Conservation (phyloP, 345 rosid species). For the Limnanthes douglasii region DNA sequence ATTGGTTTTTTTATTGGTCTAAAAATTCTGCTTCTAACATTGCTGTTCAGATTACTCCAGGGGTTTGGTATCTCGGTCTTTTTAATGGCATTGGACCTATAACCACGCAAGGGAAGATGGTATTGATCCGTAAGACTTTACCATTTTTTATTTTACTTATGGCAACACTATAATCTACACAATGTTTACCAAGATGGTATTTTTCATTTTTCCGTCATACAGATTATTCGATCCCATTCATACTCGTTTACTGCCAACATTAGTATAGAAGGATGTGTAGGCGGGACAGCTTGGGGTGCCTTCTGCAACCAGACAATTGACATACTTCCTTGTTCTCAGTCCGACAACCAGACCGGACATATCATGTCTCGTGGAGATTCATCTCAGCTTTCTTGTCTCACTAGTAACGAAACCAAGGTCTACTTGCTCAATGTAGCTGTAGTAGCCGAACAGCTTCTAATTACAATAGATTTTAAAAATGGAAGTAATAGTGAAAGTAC, state of each 20-base stretch:
- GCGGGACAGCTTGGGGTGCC: constrained; percentile 65
- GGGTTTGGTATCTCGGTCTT: constrained; percentile 84
- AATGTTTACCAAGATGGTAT: too few relatives aligned
- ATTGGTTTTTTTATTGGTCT: too few relatives aligned
- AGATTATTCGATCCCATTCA: constrained; percentile 58
- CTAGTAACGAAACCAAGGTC: constrained; percentile 38
- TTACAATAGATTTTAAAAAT: constrained; percentile 21
- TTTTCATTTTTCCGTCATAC: too few relatives aligned
- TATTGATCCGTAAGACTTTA: constrained; percentile 13
- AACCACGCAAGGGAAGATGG: constrained; percentile 90
- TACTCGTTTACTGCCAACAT: constrained; percentile 74
- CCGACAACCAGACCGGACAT: constrained; percentile 25
- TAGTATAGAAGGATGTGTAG: constrained; percentile 74
- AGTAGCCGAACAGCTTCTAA: constrained; percentile 43
- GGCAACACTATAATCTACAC: too few relatives aligned
- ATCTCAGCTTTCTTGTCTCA: constrained; percentile 31
- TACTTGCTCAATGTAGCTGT: constrained; percentile 48
- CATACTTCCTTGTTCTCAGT: constrained; percentile 44
- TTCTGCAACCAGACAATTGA: constrained; percentile 74
- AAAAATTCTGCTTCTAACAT: background rate
- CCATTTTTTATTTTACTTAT: background rate
- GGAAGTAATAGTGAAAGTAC: constrained; percentile 13
- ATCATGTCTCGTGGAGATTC: constrained; percentile 48
- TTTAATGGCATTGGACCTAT: constrained; percentile 82
- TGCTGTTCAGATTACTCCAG: constrained; percentile 56